Conservation (phyloP, 225 moss, liverwort and hornwort genomes). For the Bryoerythrophyllum caledonicum region DNA sequence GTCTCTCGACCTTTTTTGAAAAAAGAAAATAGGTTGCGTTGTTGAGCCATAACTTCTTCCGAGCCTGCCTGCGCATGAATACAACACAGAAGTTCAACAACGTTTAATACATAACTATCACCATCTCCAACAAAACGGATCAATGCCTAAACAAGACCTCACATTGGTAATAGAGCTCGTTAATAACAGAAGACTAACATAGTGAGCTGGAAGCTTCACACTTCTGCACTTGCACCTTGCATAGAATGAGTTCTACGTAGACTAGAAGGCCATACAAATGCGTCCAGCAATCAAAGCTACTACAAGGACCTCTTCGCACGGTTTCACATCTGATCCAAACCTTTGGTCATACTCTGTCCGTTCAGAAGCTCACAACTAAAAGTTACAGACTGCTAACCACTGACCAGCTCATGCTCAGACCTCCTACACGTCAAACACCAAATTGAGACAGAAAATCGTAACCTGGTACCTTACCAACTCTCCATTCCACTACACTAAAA, state of each 20-base stretch:
- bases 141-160: constrained; percentile 2
- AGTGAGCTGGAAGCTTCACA: background rate
- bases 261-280: background rate
- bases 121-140: background rate
- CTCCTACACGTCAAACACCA: background rate
- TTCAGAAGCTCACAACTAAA: no score
- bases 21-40: constrained; percentile 77
- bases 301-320: no score
- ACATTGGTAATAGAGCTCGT: background rate
- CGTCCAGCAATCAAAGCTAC: no score
- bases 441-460: no score
- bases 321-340: no score
- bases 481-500: background rate
- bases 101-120: background rate
- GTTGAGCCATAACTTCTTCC: constrained; percentile 60
- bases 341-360: no score
- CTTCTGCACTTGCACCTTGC: background rate
- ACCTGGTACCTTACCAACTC: background rate
- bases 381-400: no score
- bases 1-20: constrained; percentile 52
- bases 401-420: no score
- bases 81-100: no score
- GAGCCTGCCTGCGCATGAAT: constrained; percentile 10
- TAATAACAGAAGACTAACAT: background rate
- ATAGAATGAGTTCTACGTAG: background rate